Evolutionary conservation across 805 yeast genomes (phyloP).

Genomic region (Blastobotrys parvus): DNA sequence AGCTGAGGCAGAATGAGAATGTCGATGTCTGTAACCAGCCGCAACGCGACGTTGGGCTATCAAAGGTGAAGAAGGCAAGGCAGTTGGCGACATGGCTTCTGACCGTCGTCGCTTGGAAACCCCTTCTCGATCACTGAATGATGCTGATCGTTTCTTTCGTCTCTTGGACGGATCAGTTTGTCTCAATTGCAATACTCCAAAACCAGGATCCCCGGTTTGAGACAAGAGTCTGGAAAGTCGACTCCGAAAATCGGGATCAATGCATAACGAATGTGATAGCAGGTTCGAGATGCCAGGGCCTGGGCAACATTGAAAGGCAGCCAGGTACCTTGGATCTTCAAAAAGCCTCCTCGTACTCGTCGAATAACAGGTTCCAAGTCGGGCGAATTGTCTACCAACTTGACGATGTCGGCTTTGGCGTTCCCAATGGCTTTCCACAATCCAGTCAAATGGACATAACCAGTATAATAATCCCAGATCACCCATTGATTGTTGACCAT

Average conservation of each 20-base stretch:
- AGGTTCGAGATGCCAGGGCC: constrained; percentile 60
- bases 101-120: background rate
- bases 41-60: background rate
- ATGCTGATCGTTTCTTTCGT: constrained; percentile 1
- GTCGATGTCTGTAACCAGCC: background rate
- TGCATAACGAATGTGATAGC: constrained; percentile 67
- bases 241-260: constrained; percentile 75
- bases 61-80: no score
- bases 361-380: constrained; percentile 53
- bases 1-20: background rate
- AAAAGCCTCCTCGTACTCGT: constrained; percentile 82
- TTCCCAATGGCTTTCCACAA: constrained; percentile 73
- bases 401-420: constrained; percentile 64
- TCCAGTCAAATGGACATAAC: constrained; percentile 81
- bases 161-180: constrained; percentile 15
- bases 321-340: constrained; percentile 95
- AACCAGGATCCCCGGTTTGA: constrained; percentile 53
- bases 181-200: constrained; percentile 46
- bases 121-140: background rate
- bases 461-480: constrained; percentile 80
- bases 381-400: constrained; percentile 55
- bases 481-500: constrained; percentile 61
- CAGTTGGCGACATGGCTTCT: background rate
- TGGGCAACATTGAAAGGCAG: constrained; percentile 63
- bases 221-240: constrained; percentile 53